Conservation (phyloP, 2,329 filamentous ascomycete genomes). For the Colletotrichum truncatum region DNA sequence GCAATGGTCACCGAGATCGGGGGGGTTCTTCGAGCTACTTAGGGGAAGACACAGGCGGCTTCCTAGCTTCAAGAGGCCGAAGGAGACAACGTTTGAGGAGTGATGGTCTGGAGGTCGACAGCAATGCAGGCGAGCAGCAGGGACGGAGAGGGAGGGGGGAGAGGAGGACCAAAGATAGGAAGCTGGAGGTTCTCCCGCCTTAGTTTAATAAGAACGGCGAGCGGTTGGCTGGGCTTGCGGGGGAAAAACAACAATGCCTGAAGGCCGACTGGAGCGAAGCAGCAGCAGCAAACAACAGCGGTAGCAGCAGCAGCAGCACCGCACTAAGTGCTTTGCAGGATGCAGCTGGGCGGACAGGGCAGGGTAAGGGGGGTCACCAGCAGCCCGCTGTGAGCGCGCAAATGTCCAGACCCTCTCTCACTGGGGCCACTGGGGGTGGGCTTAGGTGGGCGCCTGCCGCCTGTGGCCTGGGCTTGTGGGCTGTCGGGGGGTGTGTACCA, state of each 20-base stretch:
- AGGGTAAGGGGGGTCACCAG: background rate
- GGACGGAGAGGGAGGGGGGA: background rate
- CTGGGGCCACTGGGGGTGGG: constrained; percentile 3
- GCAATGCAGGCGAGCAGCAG: background rate
- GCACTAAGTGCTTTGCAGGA: background rate
- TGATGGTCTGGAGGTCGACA: background rate
- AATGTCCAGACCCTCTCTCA: constrained; percentile 5
- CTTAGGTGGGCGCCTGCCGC: background rate
- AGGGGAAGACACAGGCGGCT: background rate
- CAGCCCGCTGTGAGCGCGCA: background rate
- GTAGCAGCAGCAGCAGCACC: background rate
- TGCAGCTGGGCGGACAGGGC: background rate
- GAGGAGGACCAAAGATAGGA: background rate
- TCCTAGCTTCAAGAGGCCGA: background rate
- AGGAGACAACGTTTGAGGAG: background rate
- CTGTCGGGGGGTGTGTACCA: background rate
- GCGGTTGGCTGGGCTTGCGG: constrained; percentile 8
- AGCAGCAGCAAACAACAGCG: background rate
- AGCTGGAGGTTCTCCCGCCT: constrained; percentile 6
- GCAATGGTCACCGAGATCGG: constrained; percentile 12
- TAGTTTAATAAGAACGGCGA: constrained; percentile 17
- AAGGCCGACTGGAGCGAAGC: background rate
- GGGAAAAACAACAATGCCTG: background rate
- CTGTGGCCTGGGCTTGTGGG: constrained; percentile 5
- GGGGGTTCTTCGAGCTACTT: background rate